phyloP scores from a whole-genome alignment of 2,329 filamentous ascomycete species.

The Xylogone sp. region DNA sequence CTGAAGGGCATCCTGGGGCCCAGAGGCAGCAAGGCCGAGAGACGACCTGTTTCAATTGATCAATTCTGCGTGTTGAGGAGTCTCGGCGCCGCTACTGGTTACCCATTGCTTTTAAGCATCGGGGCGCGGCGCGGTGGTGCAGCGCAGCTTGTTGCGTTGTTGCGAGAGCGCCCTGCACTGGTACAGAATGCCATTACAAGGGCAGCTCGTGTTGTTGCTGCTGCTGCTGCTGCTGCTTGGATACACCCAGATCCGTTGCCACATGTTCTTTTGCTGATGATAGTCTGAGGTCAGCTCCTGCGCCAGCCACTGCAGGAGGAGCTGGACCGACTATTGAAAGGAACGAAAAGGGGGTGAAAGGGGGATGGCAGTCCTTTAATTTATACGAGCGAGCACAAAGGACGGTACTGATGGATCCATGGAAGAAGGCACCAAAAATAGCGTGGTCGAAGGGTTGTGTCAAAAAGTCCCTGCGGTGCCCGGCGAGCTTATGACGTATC shows the following conservation, averaged over 20 bases:
- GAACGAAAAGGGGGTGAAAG: background rate
- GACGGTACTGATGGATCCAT: no score
- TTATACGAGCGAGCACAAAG: background rate
- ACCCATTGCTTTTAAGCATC: background rate
- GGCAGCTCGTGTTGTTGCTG: background rate
- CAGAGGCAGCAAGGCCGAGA: no score
- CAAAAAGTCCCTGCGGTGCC: background rate
- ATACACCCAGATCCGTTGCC: background rate
- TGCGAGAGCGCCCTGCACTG: background rate
- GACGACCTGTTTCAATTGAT: background rate
- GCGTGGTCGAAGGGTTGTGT: background rate
- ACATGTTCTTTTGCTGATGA: background rate
- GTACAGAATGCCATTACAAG: background rate
- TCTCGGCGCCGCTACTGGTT: background rate
- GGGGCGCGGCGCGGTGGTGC: background rate
- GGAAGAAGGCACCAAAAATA: background rate
- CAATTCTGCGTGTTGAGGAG: background rate
- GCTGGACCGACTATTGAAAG: no score
- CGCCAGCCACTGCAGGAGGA: background rate
- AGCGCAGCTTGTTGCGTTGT: background rate
- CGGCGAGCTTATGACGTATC: background rate
- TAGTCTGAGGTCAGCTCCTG: background rate
- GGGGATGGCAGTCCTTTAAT: background rate
- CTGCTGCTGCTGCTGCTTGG: background rate
- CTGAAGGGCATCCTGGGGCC: no score